phyloP scores from a whole-genome alignment of 805 yeast genomes.

The Candida montana region DNA sequence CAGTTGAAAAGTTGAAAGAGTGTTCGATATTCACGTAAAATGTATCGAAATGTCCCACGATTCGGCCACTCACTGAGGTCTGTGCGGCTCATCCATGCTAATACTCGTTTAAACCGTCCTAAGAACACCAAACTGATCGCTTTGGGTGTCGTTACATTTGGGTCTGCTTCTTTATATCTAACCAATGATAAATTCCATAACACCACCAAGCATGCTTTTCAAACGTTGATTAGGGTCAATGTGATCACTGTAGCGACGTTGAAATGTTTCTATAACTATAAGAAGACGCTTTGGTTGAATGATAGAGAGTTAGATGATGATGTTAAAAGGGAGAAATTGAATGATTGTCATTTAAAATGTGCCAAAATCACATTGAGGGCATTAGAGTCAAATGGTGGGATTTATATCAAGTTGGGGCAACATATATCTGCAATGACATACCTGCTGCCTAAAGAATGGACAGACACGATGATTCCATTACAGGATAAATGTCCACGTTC shows the following conservation, averaged over 20 bases:
- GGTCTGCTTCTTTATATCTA: constrained; percentile 1
- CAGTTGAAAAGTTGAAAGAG: too few species aligned
- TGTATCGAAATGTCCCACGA: not conserved
- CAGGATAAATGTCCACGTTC: constrained; percentile 89
- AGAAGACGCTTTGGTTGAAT: constrained; percentile 43
- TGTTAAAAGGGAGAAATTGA: constrained; percentile 38
- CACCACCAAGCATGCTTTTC: constrained; percentile 63
- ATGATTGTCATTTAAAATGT: constrained; percentile 65
- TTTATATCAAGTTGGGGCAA: constrained; percentile 92
- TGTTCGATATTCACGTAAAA: too few species aligned
- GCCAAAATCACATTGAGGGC: constrained; percentile 78
- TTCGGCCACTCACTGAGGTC: not conserved
- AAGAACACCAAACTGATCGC: not conserved
- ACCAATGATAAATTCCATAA: constrained; percentile 14
- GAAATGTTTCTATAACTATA: constrained; percentile 69
- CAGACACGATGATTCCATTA: constrained; percentile 85
- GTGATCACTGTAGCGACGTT: constrained; percentile 65
- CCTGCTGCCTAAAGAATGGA: constrained; percentile 90
- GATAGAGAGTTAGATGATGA: constrained; percentile 44
- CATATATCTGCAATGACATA: constrained; percentile 91
- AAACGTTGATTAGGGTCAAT: constrained; percentile 46
- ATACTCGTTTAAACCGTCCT: not conserved
- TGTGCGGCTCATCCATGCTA: not conserved
- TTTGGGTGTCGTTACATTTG: not conserved
- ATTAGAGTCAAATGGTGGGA: constrained; percentile 81